Percentiles rank a stretch among this genome's conserved stretches.
Evolutionary conservation across 805 yeast species (phyloP).

Genomic region (Kazachstania kunashirensis): DNA sequence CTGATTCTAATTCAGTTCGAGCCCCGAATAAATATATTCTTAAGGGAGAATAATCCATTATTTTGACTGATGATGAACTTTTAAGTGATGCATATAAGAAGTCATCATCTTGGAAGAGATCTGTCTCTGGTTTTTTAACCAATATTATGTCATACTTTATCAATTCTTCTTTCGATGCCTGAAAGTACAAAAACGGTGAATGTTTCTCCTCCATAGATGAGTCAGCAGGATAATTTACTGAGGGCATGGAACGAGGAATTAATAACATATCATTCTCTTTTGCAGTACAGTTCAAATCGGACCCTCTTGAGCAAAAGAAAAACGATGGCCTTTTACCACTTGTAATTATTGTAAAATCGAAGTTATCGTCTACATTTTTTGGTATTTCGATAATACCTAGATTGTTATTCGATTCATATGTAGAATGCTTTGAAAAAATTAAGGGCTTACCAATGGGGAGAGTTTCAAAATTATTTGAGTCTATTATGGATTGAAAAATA

Average conservation of each 20-base stretch:
- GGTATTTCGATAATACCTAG: constrained; percentile 3
- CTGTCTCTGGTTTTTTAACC: constrained; percentile 30
- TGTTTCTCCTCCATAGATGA: constrained; percentile 47
- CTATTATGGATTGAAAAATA: background rate
- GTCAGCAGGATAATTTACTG: constrained; percentile 34
- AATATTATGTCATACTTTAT: constrained; percentile 41
- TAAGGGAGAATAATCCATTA: constrained; percentile 8
- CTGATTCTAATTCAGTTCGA: background rate
- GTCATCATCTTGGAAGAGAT: constrained; percentile 7
- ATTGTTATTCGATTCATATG: background rate
- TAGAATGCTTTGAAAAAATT: background rate
- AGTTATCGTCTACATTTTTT: background rate
- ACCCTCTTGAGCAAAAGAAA: background rate
- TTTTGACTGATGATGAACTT: background rate
- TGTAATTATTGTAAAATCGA: constrained; percentile 13
- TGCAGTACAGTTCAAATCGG: constrained; percentile 36
- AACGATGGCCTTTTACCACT: constrained; percentile 1
- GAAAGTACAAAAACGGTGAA: constrained; percentile 41
- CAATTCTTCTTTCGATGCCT: constrained; percentile 33
- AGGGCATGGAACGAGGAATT: constrained; percentile 44
- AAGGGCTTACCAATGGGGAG: constrained; percentile 2
- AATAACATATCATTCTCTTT: constrained; percentile 29
- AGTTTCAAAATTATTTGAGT: constrained; percentile 1
- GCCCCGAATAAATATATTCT: constrained; percentile 8
- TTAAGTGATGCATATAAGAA: constrained; percentile 19